Evolutionary conservation across 192 early-diverging fungal genomes (phyloP), one percentile per base, ranked within the genome.

Genomic region (Podochytrium sp.): DNA sequence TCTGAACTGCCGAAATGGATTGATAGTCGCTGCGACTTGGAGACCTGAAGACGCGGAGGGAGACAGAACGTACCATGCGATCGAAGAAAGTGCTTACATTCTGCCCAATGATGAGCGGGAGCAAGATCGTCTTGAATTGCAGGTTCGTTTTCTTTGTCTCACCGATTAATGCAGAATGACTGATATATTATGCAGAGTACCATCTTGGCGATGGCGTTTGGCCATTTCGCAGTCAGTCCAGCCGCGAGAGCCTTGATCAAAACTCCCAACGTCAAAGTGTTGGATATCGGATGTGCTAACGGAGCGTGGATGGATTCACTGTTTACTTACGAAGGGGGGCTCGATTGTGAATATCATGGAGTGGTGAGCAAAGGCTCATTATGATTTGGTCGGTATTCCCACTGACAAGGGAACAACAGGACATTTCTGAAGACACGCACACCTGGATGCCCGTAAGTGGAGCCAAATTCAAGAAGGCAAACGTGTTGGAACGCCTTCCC

Each of bases 201-300:
- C 10, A 61, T 61, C 14, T 34, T 61, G 0, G 30, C 18, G 37
- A 4, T 18, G 4, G 37, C 58, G 4, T 61, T 61, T 61, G 30
- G 58, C 51, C 27, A 33, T n/a, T 47, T 55, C 37, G 35, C 55
- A 3, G 34, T 69, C 10, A 34, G 66, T 35, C 50, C 47, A 34
- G 66, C n/a, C 4, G 66, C 66, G 5, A 51, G 43, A n/a, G 32
- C 10, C 4, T 6, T 55, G 3, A 32, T 69, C 10, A 51, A 53
- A 27, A 34, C 18, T 6, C 23, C 20, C 10, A 7, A 33, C 16
- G 27, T 39, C 7, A 71, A 71, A 33, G 57, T 71, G 1, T 33
- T 71, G 10, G 69, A 71, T 60, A 57, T 71, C 3, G 69, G 69
- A 41, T 71, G 69, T 33, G 69, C 69, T 4, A 60, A 40, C 16